Evolutionary conservation across 768 basidiomycete species (phyloP).

Genomic region (Lactarius hatsudake): DNA sequence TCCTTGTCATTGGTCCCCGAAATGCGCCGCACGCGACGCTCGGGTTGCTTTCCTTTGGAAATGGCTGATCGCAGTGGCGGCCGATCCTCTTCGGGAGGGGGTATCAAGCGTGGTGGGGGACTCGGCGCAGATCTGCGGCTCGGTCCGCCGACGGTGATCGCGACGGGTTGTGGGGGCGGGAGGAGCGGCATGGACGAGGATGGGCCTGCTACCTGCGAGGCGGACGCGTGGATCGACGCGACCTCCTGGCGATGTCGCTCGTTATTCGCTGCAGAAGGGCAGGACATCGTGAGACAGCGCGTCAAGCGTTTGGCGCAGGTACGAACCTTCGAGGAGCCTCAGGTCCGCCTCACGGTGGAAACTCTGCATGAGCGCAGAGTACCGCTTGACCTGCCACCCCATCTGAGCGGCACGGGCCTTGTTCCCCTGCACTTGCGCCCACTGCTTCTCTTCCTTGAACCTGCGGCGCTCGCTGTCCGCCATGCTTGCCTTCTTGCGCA

Average conservation of each 20-base stretch:
- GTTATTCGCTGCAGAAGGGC: conserved; percentile 28
- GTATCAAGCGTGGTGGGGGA: conserved; percentile 17
- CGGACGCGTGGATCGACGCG: conserved; percentile 23
- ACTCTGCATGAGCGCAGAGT: conserved; percentile 75
- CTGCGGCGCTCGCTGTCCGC: conserved; percentile 81
- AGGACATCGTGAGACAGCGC: neutral
- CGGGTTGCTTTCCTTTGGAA: conserved; percentile 20
- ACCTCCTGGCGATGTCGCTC: conserved; percentile 30
- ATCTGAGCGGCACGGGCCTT: conserved; percentile 70
- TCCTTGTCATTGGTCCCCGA: conserved; percentile 20
- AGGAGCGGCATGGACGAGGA: conserved; percentile 12
- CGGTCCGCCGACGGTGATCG: conserved; percentile 17
- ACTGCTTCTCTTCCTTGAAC: conserved; percentile 83
- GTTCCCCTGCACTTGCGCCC: conserved; percentile 81
- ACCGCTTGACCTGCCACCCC: conserved; percentile 81
- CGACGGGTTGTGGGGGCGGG: conserved; percentile 15
- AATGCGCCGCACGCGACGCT: conserved; percentile 19
- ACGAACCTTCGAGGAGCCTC: conserved; percentile 61
- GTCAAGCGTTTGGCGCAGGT: neutral
- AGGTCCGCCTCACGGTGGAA: conserved; percentile 76
- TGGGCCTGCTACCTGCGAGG: conserved; percentile 22
- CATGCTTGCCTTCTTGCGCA: conserved; percentile 73
- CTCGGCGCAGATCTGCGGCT: conserved; percentile 3
- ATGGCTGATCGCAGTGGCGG: conserved; percentile 13
- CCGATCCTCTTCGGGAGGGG: conserved; percentile 14